phyloP scores from a whole-genome alignment of 805 yeast species.

The Kodamaea kaohsiungensis region DNA sequence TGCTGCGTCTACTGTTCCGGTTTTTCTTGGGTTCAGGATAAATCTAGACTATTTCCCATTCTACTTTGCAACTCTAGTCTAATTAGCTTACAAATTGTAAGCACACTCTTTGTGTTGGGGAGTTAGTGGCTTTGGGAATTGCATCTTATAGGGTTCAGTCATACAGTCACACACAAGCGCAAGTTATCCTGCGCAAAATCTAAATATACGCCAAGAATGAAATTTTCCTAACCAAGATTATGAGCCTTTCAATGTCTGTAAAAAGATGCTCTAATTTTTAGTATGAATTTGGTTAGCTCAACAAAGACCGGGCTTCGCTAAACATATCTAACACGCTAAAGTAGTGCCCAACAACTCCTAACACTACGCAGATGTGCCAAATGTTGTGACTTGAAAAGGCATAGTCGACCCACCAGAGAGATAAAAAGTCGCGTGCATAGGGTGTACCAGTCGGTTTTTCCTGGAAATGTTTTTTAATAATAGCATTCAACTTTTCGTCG shows the following conservation, averaged over 20 bases:
- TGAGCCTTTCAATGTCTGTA: too few species aligned
- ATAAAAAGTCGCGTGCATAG: conserved; percentile 41
- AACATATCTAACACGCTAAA: conserved; percentile 75
- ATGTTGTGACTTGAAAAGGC: conserved; percentile 78
- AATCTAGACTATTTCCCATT: not conserved
- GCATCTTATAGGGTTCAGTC: too few species aligned
- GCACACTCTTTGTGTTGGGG: too few species aligned
- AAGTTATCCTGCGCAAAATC: too few species aligned
- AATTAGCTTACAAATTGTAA: not conserved
- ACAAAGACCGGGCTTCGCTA: conserved; percentile 16
- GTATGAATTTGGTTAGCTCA: not conserved
- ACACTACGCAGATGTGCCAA: conserved; percentile 90
- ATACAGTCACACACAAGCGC: too few species aligned
- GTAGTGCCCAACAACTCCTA: conserved; percentile 91
- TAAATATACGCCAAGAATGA: too few species aligned
- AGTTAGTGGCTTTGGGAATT: too few species aligned
- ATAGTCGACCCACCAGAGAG: conserved; percentile 86
- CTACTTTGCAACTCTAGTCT: too few species aligned
- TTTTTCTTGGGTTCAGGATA: not conserved
- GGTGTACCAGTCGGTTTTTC: conserved; percentile 33
- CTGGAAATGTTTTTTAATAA: conserved; percentile 40
- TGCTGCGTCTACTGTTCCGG: not conserved
- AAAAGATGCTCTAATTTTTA: too few species aligned
- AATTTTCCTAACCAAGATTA: too few species aligned
- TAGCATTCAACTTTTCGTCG: conserved; percentile 25